Base-by-base conservation (phyloP, 2,329 filamentous ascomycete species). In the Metarhizium anisopliae region DNA sequence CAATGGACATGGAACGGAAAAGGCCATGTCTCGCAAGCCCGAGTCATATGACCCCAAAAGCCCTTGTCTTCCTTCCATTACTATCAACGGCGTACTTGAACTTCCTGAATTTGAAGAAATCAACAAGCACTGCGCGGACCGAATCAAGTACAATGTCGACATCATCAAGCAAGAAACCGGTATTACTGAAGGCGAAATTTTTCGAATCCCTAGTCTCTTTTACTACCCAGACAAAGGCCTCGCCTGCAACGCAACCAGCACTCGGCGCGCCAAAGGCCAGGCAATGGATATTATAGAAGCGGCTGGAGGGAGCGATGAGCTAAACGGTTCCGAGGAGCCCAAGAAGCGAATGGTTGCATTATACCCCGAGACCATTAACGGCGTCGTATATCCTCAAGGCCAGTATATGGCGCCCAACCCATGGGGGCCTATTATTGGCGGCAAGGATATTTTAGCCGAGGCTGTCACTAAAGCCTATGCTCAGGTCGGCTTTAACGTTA, bases 151-250 rank as follows among this genome's bases (percentile, higher is more conserved):
- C 0, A 67, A 67, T 16, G 29, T 67, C 0, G 52, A 56, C 1
- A 61, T 62, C 1, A 51, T 67, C 11, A 63, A 62, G 52, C 42
- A 35, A 0, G 65, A 65, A 56, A 66, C 63, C 2, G 63, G 63
- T 1, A 47, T 67, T 30, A 61, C 59, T 0, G 55, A 64, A 0
- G 51, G 53, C 1, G 64, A 67, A 1, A 62, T 67, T 7, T 43
- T 43, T 14, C 40, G 40, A 43, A 14, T 43, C 40, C 40, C 40
- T 6, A 16, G 14, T 18, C 14, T 43, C n/a, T 43, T 43, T 8
- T 43, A 43, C 16, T 6, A 16, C 40, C 14, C 40, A 14, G 6
- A 16, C n/a, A 10, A 43, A 43, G 40, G 40, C n/a, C n/a, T 43
- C 40, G 2, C 13, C 6, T 43, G 40, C 40, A 18, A 43, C 14